Evolutionary conservation across 352 stramenopile genomes (phyloP), one percentile per base, ranked within the genome.

Genomic region (Pilasporangium apinafurcum): DNA sequence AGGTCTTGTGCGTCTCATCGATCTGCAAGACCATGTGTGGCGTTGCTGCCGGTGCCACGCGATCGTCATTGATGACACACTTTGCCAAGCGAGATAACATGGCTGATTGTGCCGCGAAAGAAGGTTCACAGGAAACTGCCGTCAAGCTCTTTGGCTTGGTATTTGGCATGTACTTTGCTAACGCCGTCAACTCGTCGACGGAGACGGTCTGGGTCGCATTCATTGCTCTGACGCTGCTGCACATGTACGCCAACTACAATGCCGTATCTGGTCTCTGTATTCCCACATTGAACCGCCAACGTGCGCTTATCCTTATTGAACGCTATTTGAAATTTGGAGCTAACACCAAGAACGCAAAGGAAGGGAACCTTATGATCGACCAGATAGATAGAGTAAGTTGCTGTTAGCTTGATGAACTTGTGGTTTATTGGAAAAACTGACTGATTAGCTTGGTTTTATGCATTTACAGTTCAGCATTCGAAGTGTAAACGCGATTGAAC

Each of bases 1-100:
- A 86, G 36, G 57, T 87, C 31, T 53, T 90, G 13, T 96, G 79
- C 32, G 50, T 95, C 14, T 93, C 89, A 16, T 96, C 86, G 1
- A 50, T 97, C 9, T 96, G 89, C 48, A 97, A 98, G 67, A 93
- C 90, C 24, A 90, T 97, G 71, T 98, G 95, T 59, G 94, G 95
- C 21, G 94, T 98, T 30, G 88, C 92, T 1, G 92, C 93, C 0
- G 93, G 92, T 6, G 87, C 92, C 24, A 98, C 92, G 26, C 95
- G 96, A 57, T 93, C 83, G 8, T 90, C 77, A n/a, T 72, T 97
- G 44, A 94, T 91, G 59, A 80, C 76, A 17, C 87, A 96, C 55
- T 95, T 96, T 42, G 84, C 86, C 29, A 85, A 90, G 51, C 52
- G 63, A 18, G 78, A 90, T 56, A 90, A 90, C 46, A 90, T 90